Conservation (phyloP, 2,329 filamentous ascomycete species). For the Diaporthe humulicola region DNA sequence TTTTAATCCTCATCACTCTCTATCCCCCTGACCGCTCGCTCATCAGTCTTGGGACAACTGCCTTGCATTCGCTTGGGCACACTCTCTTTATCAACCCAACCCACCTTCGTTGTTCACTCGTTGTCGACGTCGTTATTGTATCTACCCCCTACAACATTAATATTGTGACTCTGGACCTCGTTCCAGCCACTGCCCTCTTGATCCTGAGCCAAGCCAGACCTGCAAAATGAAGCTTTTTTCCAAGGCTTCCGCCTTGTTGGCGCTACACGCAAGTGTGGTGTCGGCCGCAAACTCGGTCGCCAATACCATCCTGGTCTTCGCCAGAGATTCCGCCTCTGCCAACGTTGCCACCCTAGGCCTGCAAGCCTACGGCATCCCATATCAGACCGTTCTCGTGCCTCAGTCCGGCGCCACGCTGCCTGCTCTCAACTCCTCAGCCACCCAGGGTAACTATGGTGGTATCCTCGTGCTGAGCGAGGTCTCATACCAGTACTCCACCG, state of each 20-base stretch:
- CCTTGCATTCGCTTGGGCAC: conserved; percentile 24
- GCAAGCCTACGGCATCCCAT: conserved; percentile 73
- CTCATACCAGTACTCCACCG: conserved; percentile 64
- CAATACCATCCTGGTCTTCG: conserved; percentile 69
- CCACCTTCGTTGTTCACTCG: conserved; percentile 30
- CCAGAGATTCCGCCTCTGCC: conserved; percentile 63
- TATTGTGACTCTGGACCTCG: background rate
- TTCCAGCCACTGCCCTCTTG: background rate
- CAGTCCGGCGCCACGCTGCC: conserved; percentile 65
- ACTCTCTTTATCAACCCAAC: conserved; percentile 23
- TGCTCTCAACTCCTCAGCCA: conserved; percentile 60
- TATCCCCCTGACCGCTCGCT: conserved; percentile 16
- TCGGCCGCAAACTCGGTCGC: conserved; percentile 46
- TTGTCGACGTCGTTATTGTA: conserved; percentile 8
- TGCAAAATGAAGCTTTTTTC: conserved; percentile 39
- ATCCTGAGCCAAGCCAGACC: background rate
- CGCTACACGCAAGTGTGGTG: conserved; percentile 36
- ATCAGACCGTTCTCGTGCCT: conserved; percentile 67
- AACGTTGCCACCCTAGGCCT: conserved; percentile 65
- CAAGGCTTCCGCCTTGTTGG: conserved; percentile 35
- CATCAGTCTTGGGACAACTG: conserved; percentile 27
- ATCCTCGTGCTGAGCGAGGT: conserved; percentile 69
- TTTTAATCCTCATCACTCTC: conserved; percentile 22
- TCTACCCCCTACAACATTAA: conserved; percentile 22
- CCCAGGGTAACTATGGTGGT: conserved; percentile 69